phyloP scores from a whole-genome alignment of 495 filamentous ascomycete genomes.

The Daldinia loculata region DNA sequence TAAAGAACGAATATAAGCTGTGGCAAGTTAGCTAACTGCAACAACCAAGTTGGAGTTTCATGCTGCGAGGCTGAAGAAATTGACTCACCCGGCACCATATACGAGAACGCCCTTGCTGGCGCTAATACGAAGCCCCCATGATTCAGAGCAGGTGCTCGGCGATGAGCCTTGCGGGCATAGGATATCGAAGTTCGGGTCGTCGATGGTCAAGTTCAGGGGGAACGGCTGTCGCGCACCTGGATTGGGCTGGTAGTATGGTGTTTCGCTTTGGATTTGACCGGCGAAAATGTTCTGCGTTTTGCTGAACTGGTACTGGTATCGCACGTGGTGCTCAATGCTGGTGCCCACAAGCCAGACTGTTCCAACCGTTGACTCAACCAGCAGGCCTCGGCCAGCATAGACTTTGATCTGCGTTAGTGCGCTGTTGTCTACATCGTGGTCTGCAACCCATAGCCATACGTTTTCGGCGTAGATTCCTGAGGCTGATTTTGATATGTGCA shows the following conservation, averaged over 20 bases:
- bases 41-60: background rate
- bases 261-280: slow-evolving; percentile 83
- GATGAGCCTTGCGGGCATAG: slow-evolving; percentile 42
- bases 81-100: slow-evolving; percentile 68
- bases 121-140: slow-evolving; percentile 64
- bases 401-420: slow-evolving; percentile 69
- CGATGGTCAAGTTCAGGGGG: slow-evolving; percentile 63
- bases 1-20: slow-evolving; percentile 65
- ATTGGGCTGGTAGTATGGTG: slow-evolving; percentile 73
- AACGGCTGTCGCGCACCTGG: slow-evolving; percentile 75
- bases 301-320: slow-evolving; percentile 82
- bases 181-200: slow-evolving; percentile 74
- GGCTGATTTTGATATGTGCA: slow-evolving; percentile 70
- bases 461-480: slow-evolving; percentile 71
- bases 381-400: slow-evolving; percentile 72
- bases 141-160: slow-evolving; percentile 53
- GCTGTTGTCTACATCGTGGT: slow-evolving; percentile 75
- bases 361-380: slow-evolving; percentile 64
- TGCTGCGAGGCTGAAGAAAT: background rate
- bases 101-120: slow-evolving; percentile 63
- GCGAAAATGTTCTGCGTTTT: slow-evolving; percentile 70
- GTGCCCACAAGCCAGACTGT: slow-evolving; percentile 66
- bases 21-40: slow-evolving; percentile 39
- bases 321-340: slow-evolving; percentile 72
- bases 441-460: slow-evolving; percentile 73